These are phyloP conservation scores for Fagus crenata DNA, from an alignment of 306 rosid species.

Conservation along the genomic window DNA sequence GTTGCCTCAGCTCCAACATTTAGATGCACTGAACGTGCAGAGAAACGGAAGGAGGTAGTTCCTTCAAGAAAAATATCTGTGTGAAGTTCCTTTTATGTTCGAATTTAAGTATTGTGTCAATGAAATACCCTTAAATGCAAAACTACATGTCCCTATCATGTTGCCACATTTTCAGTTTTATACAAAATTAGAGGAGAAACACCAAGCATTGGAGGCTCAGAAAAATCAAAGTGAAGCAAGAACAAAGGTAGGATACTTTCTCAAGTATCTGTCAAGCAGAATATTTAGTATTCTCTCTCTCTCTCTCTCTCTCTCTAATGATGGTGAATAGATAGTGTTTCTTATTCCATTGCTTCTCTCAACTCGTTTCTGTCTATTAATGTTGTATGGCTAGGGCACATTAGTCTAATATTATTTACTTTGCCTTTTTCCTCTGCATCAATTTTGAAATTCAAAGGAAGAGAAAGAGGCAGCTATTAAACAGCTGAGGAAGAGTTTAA, in stretches of 20 bases:
- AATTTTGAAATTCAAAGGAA: slow-evolving; percentile 62
- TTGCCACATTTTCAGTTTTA: slow-evolving; percentile 51
- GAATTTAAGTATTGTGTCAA: slow-evolving; percentile 17
- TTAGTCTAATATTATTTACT: slow-evolving; percentile 5
- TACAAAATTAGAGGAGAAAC: slow-evolving; percentile 84
- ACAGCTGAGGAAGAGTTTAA: slow-evolving; percentile 88
- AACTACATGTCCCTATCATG: slow-evolving; percentile 22
- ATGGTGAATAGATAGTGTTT: slow-evolving; percentile 15
- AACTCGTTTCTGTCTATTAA: slow-evolving; percentile 4
- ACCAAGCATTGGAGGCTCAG: slow-evolving; percentile 86
- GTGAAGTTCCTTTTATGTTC: slow-evolving; percentile 23
- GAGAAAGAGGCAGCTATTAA: slow-evolving; percentile 79
- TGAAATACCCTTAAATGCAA: neutral
- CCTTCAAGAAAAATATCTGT: slow-evolving; percentile 22
- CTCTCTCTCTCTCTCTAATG: neutral
- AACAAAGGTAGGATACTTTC: slow-evolving; percentile 69
- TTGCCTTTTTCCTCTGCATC: slow-evolving; percentile 26
- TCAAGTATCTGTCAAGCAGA: slow-evolving; percentile 18
- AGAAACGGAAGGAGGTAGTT: slow-evolving; percentile 86
- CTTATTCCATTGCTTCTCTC: slow-evolving; percentile 25
- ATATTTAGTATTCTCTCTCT: slow-evolving; percentile 3
- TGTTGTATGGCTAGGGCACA: slow-evolving; percentile 9
- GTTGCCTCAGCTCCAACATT: slow-evolving; percentile 79
- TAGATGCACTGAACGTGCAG: slow-evolving; percentile 78
- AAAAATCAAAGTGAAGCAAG: slow-evolving; percentile 83